Evolutionary conservation across 2,329 filamentous ascomycete species (phyloP), one percentile per base, ranked within the genome.

Genomic region (Pestalotiopsis sp.): DNA sequence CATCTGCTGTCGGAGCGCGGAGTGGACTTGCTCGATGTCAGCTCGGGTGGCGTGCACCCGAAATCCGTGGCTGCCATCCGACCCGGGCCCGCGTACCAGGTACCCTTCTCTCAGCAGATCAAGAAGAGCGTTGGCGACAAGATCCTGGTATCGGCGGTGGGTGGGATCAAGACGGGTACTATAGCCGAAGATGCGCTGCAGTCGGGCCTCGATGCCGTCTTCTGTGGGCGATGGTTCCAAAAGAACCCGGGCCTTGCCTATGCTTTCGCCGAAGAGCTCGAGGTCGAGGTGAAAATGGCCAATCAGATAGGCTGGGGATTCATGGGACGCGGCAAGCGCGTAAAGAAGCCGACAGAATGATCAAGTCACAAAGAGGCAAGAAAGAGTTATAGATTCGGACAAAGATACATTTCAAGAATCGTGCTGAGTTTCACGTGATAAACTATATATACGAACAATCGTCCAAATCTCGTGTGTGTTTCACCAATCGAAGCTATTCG

Each of bases 11-110:
- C 88, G 0, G 86, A 88, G 2, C 81, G 79, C 13, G 92, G 91
- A 3, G 87, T 94, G 6, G 92, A 94, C 75, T 80, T 93, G 3
- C 80, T 94, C 12, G 92, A 94, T 74, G 85, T 93, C 49, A 90
- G 87, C 25, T 86, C 86, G 0, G 91, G 87, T 1, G 92, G 91
- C 2, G 84, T 86, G 38, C 87, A 92, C 73, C 81, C 83, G 0
- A 65, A 66, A 9, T 45, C 41, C 4, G 76, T 78, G 62, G 84
- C 87, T 71, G 85, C 87, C 69, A 86, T 90, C 68, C 81, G 84
- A 39, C 72, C 79, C 0, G 87, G 87, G 0, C 86, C 88, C 0
- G 90, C 83, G 0, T 93, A 92, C 81, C 91, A 93, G 78, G 87
- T 86, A 0, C 87, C 84, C 0, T 91, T 93, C 71, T 87, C 91